phyloP scores from a whole-genome alignment of 2,329 filamentous ascomycete species.

The Emergomyces orientalis region DNA sequence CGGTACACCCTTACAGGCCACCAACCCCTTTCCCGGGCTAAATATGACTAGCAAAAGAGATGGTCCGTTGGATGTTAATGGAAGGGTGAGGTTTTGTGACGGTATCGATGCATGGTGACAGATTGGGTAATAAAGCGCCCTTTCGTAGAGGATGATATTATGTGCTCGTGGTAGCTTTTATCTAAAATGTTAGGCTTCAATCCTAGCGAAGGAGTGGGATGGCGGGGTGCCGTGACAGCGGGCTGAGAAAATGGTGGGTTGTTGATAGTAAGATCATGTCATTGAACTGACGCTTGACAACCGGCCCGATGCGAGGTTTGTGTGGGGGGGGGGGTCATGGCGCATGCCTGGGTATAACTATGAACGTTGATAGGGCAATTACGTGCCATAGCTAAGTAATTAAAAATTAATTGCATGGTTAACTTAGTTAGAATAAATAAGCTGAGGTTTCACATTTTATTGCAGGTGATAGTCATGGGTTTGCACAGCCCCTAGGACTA shows the following conservation, averaged over 20 bases:
- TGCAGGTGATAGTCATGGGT: background rate
- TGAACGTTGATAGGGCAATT: too few species aligned
- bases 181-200: background rate
- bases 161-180: background rate
- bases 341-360: background rate
- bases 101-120: background rate
- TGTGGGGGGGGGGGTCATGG: background rate
- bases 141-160: background rate
- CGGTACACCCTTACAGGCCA: background rate
- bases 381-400: too few species aligned
- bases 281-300: background rate
- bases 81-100: background rate
- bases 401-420: too few species aligned
- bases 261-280: background rate
- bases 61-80: background rate
- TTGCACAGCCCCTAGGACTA: background rate
- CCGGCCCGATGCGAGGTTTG: background rate
- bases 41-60: background rate
- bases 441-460: too few species aligned
- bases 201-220: background rate
- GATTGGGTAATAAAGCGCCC: background rate
- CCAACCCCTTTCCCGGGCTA: background rate
- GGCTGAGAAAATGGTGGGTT: background rate
- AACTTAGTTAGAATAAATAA: too few species aligned
- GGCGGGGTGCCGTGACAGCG: background rate